phyloP scores from a whole-genome alignment of 352 stramenopile genomes.

The Phytophthora nicotianae region DNA sequence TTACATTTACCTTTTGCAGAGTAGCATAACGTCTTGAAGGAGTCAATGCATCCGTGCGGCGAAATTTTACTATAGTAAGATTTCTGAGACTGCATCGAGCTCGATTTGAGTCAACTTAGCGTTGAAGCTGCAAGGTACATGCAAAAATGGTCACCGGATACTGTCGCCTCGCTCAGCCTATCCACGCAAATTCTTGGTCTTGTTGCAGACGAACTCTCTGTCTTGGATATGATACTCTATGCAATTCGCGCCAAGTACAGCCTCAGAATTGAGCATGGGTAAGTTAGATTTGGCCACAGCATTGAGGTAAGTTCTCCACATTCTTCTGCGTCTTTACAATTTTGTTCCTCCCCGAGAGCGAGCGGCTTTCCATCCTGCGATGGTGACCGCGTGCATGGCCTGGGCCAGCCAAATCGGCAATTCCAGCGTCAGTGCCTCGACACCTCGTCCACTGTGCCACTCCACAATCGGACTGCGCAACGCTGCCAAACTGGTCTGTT shows the following conservation, averaged over 20 bases:
- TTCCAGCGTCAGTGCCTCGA: constrained; percentile 17
- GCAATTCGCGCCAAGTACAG: neutral
- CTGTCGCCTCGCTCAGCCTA: constrained; percentile 1
- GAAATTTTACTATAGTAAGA: neutral
- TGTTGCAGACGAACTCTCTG: neutral
- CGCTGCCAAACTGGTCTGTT: constrained; percentile 13
- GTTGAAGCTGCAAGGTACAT: neutral
- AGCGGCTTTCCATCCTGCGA: constrained; percentile 27
- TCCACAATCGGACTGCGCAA: constrained; percentile 1
- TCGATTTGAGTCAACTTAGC: neutral
- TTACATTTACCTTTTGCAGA: neutral
- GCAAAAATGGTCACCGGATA: neutral
- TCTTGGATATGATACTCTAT: neutral
- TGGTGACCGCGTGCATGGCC: constrained; percentile 27
- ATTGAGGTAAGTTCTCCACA: neutral
- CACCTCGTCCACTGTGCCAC: constrained; percentile 12
- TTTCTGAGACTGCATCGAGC: neutral
- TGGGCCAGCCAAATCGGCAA: constrained; percentile 13
- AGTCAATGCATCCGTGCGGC: neutral
- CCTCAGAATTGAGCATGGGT: constrained; percentile 4
- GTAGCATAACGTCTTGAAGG: neutral
- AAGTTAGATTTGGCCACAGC: constrained; percentile 6
- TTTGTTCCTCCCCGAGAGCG: constrained; percentile 15
- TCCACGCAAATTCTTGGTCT: constrained; percentile 9
- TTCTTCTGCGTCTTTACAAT: constrained; percentile 10